Evolutionary conservation across 1,284 basidiomycete genomes (phyloP).

Genomic region (Ceratobasidium sp.): DNA sequence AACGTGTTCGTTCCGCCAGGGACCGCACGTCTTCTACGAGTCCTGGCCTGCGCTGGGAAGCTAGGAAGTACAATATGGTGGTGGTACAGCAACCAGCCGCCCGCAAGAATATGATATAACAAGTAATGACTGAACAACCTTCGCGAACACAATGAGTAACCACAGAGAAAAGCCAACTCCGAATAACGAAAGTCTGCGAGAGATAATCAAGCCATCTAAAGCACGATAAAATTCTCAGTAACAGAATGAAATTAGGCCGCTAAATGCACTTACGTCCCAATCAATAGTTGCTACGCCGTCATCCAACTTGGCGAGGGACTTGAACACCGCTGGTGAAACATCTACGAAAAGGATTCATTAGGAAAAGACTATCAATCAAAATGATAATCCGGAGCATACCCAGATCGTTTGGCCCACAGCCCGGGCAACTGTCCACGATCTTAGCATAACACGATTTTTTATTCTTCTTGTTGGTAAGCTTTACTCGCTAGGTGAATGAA

Average conservation of each 20-base stretch:
- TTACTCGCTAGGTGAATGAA: slow-evolving; percentile 33
- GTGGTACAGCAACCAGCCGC: too few species aligned
- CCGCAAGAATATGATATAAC: too few species aligned
- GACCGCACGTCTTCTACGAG: too few species aligned
- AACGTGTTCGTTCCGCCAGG: too few species aligned
- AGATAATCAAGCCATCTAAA: neutral
- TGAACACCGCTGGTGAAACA: slow-evolving; percentile 24
- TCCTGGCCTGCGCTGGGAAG: too few species aligned
- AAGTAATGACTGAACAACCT: too few species aligned
- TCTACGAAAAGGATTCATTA: neutral
- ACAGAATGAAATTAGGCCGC: neutral
- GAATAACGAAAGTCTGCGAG: too few species aligned
- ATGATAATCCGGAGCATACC: slow-evolving; percentile 28
- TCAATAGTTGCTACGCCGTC: slow-evolving; percentile 11
- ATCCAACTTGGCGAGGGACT: slow-evolving; percentile 14
- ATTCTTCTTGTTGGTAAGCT: slow-evolving; percentile 45
- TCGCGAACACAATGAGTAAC: too few species aligned
- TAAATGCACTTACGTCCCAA: slow-evolving; percentile 14
- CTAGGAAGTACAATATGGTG: too few species aligned
- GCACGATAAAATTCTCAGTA: neutral
- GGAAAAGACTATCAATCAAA: neutral
- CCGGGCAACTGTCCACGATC: slow-evolving; percentile 48
- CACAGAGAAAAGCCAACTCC: too few species aligned
- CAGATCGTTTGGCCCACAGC: slow-evolving; percentile 28
- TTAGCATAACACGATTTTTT: slow-evolving; percentile 35